These are phyloP conservation scores for Fraxinus albicans DNA, from an alignment of 305 asterid genomes.

Conservation along the genomic window DNA sequence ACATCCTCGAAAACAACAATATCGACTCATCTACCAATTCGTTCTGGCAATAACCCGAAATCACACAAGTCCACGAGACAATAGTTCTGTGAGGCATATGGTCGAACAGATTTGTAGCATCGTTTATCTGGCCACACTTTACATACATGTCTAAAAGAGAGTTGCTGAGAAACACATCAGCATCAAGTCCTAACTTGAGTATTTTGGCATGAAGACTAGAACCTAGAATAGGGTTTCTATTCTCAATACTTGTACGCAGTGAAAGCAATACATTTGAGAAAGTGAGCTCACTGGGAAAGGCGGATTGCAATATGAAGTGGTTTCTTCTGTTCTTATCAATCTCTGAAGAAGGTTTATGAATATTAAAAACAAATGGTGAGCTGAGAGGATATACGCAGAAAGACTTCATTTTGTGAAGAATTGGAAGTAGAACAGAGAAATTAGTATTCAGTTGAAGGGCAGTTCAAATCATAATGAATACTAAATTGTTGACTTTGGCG, in stretches of 20 bases:
- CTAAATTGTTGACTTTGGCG: too few species aligned
- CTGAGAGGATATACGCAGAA: constrained; percentile 7
- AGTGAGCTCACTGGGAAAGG: constrained; percentile 14
- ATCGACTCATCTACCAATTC: constrained; percentile 27
- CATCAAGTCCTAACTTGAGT: constrained; percentile 32
- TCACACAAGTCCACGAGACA: constrained; percentile 51
- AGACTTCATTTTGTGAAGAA: constrained; percentile 22
- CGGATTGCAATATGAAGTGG: not conserved
- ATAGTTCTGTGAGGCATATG: constrained; percentile 44
- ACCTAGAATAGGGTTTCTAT: constrained; percentile 29
- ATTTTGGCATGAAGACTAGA: constrained; percentile 37
- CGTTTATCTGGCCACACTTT: constrained; percentile 24
- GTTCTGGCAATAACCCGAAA: constrained; percentile 32
- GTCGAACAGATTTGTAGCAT: constrained; percentile 41
- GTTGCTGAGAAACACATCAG: constrained; percentile 37
- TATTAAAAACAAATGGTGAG: not conserved
- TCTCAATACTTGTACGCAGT: constrained; percentile 32
- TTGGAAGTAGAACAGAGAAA: not conserved
- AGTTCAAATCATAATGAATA: not conserved
- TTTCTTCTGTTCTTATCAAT: not conserved
- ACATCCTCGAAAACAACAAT: constrained; percentile 29
- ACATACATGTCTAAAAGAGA: constrained; percentile 31
- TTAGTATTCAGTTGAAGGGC: not conserved
- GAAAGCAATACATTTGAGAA: constrained; percentile 35
- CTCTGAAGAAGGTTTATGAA: constrained; percentile 12